phyloP scores from a whole-genome alignment of 306 rosid genomes.

The Betula pendula region DNA sequence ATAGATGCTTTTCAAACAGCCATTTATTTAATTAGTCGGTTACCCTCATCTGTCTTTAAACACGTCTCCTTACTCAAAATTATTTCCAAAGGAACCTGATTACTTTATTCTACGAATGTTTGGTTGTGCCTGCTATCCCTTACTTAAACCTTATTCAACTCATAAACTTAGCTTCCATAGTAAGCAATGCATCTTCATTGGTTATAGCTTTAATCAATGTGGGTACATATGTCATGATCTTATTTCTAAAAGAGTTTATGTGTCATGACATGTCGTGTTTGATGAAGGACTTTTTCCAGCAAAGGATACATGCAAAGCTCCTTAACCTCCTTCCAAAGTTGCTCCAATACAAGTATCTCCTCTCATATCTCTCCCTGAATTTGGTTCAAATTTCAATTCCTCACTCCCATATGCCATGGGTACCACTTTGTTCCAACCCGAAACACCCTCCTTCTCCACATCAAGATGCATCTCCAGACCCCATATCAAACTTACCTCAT shows the following conservation, averaged over 20 bases:
- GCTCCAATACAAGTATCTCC: neutral
- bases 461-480: no score
- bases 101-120: neutral
- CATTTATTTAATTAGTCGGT: neutral
- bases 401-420: no score
- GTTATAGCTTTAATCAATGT: neutral
- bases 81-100: neutral
- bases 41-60: neutral
- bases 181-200: neutral
- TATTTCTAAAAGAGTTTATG: neutral
- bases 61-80: neutral
- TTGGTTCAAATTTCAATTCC: no score
- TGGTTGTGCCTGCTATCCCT: neutral
- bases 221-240: neutral
- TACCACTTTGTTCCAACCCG: no score
- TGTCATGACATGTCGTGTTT: neutral
- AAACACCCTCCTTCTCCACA: no score
- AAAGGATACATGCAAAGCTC: neutral
- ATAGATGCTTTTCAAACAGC: neutral
- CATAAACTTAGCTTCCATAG: neutral
- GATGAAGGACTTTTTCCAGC: neutral
- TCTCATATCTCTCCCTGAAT: accelerated
- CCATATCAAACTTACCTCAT: no score
- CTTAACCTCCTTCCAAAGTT: neutral
- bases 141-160: neutral